phyloP scores from a whole-genome alignment of 108 stramenopile genomes.

The Nitzschia sp. region DNA sequence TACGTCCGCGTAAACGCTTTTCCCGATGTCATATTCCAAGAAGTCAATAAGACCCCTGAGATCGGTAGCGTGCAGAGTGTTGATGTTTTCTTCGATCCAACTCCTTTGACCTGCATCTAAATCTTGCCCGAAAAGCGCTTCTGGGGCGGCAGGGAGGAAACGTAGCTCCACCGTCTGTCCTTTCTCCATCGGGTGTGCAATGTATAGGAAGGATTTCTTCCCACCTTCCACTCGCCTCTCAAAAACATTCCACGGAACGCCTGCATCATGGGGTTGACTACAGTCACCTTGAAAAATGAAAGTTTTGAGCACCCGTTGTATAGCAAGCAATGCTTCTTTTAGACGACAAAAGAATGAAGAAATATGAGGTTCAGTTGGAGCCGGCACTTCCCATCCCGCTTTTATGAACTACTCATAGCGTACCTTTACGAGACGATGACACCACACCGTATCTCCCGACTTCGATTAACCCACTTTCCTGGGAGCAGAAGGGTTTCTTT shows the following conservation, averaged over 20 bases:
- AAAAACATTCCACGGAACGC: slow-evolving; percentile 22
- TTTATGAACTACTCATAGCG: too few species aligned
- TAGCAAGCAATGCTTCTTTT: too few species aligned
- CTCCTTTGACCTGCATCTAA: neutral
- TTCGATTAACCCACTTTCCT: slow-evolving; percentile 14
- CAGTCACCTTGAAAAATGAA: neutral
- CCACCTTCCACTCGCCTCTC: neutral
- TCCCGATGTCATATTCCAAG: slow-evolving; percentile 6
- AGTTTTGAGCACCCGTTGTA: neutral
- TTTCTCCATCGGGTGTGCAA: slow-evolving; percentile 32
- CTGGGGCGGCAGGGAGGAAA: slow-evolving; percentile 5
- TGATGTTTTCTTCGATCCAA: slow-evolving; percentile 15
- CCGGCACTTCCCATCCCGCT: too few species aligned
- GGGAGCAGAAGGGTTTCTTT: neutral
- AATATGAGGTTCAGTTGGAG: too few species aligned
- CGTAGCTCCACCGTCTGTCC: slow-evolving; percentile 41
- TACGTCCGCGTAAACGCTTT: neutral
- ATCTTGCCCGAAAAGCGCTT: neutral
- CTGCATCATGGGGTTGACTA: neutral
- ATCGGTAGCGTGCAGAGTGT: neutral
- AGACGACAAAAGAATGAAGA: too few species aligned
- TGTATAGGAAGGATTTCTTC: slow-evolving; percentile 17
- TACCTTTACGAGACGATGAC: too few species aligned
- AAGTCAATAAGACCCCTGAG: slow-evolving; percentile 18
- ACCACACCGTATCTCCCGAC: slow-evolving; percentile 11